Base-by-base conservation (phyloP, 257 asterid genomes). In the Solanum clarkiae region DNA sequence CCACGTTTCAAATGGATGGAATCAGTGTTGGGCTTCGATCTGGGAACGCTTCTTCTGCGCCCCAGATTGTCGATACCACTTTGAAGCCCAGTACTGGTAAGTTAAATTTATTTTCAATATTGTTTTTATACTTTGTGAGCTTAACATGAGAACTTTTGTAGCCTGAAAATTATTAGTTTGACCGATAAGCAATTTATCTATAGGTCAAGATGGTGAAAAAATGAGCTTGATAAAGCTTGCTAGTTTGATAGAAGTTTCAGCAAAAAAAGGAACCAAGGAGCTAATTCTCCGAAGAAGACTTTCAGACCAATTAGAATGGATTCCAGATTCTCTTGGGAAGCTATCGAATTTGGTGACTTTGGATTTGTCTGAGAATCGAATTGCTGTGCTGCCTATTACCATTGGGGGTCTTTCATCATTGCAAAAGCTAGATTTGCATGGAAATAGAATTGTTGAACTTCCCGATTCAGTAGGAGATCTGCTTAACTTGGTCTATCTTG, bases 291-390 rank as follows among this genome's bases (percentile, higher is more conserved):
- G 81, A 63, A 94, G 92, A 36, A 94, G 87, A 85, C 87, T 95
- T 87, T 80, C 92, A 13, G 99, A 95, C 47, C 99, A 94, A 72
- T 87, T 94, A 16, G 98, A 94, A 60, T 95, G 99, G 99, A 92
- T 95, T 88, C 99, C 89, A 51, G 82, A 84, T 56, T 84, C 89
- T 14, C 75, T 84, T 12, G 89, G 87, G 45, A 84, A 84, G 82
- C 81, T 87, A 51, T 68, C 77, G 49, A 84, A 83, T 57, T 84
- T 87, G 65, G 11, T 71, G 62, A 49, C 81, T 45, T 72, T 87
- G 60, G 54, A 80, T 84, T 63, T 87, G 24, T 80, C 85, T 26
- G 83, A 66, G 24, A 87, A 87, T 69, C 81, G 72, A 55, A 22
- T 87, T 15, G 49, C 53, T 59, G 79, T 71, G 24, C 20, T 87